A percentile compares a stretch with the other conserved stretches of the same genome.
Conservation (phyloP, 768 basidiomycete genomes). For the Pilatotrama ljubarskyi region DNA sequence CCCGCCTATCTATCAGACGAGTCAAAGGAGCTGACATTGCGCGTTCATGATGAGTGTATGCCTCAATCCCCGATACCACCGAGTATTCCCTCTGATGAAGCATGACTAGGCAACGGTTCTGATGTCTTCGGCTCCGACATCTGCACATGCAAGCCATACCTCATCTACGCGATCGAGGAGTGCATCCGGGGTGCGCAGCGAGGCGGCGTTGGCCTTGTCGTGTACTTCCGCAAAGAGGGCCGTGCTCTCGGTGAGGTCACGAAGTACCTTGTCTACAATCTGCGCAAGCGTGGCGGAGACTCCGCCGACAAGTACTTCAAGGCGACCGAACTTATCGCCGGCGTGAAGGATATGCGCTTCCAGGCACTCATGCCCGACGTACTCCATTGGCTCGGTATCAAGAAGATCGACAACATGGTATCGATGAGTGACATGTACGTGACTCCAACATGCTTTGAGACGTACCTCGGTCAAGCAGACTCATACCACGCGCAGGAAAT, state of each 20-base stretch:
- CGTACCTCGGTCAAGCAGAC: neutral
- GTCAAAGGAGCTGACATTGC: slow-evolving; percentile 78
- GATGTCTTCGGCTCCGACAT: slow-evolving; percentile 96
- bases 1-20: slow-evolving; percentile 76
- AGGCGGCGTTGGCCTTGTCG: slow-evolving; percentile 89
- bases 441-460: neutral
- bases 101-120: slow-evolving; percentile 75
- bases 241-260: slow-evolving; percentile 93
- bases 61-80: neutral
- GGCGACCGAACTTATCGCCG: slow-evolving; percentile 89
- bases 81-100: neutral
- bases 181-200: slow-evolving; percentile 80
- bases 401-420: slow-evolving; percentile 86
- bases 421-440: slow-evolving; percentile 84
- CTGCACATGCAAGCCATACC: slow-evolving; percentile 91
- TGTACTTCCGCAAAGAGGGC: slow-evolving; percentile 95
- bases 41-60: slow-evolving; percentile 92
- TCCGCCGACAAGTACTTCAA: slow-evolving; percentile 93
- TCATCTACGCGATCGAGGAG: slow-evolving; percentile 91
- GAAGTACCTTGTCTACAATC: slow-evolving; percentile 95
- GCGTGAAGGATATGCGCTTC: slow-evolving; percentile 97
- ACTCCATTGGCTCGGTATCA: slow-evolving; percentile 92
- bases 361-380: slow-evolving; percentile 95
- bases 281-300: slow-evolving; percentile 93
- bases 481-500: slow-evolving; percentile 59